phyloP scores from a whole-genome alignment of 164 flowering plant species.

The Nymphaea thermarum region DNA sequence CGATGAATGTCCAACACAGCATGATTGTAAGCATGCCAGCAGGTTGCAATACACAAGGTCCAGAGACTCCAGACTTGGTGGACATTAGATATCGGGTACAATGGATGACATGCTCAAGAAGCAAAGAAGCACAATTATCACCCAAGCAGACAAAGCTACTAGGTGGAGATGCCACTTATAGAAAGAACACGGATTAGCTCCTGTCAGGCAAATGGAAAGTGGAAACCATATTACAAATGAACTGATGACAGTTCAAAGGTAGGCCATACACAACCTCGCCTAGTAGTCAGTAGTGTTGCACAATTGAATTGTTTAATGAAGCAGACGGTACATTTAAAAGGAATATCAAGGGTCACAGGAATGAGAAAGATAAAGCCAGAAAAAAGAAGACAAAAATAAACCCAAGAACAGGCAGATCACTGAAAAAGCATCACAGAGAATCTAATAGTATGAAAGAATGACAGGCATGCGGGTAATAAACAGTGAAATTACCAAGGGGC shows the following conservation, averaged over 20 bases:
- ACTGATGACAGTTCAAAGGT: not conserved
- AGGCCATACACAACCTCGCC: not conserved
- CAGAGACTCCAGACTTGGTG: no score
- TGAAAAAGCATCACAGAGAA: not conserved
- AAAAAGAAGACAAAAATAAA: not conserved
- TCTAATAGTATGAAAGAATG: no score
- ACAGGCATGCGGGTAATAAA: no score
- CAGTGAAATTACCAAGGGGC: constrained; percentile 59
- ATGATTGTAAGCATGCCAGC: no score
- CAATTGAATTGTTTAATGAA: not conserved
- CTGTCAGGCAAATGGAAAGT: not conserved
- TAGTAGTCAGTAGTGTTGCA: not conserved
- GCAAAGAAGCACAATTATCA: not conserved
- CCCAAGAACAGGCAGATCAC: not conserved
- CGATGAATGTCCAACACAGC: not conserved
- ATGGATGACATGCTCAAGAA: not conserved
- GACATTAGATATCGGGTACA: not conserved
- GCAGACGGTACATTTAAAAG: not conserved
- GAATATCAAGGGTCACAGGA: not conserved
- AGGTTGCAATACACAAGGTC: no score
- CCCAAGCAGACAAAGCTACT: not conserved
- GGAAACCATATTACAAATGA: not conserved
- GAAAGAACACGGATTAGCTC: not conserved
- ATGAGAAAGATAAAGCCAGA: not conserved
- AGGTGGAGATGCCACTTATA: not conserved